phyloP scores from a whole-genome alignment of 2,329 filamentous ascomycete species.

The Colletotrichum truncatum region DNA sequence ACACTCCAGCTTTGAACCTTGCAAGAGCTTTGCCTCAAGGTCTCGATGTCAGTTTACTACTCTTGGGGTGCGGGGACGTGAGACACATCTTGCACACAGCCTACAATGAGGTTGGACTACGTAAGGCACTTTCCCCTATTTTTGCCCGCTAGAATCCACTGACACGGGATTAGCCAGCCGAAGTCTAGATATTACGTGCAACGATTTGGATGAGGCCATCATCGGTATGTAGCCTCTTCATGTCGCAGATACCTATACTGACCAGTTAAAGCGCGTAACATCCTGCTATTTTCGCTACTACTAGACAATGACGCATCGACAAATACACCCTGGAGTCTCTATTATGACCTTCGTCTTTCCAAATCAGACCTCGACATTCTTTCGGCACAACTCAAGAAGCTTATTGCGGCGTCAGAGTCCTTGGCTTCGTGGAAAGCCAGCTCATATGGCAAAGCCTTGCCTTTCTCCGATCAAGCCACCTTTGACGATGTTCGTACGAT shows the following conservation, averaged over 20 bases:
- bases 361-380: conserved; percentile 46
- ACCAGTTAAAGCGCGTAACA: conserved; percentile 58
- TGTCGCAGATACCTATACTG: neutral
- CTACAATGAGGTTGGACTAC: conserved; percentile 50
- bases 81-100: conserved; percentile 65
- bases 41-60: conserved; percentile 57
- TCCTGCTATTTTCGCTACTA: conserved; percentile 60
- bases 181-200: conserved; percentile 64
- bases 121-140: conserved; percentile 37
- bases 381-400: conserved; percentile 40
- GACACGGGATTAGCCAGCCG: conserved; percentile 40
- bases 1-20: conserved; percentile 62
- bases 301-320: conserved; percentile 43
- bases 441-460: conserved; percentile 53
- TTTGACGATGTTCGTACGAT: conserved; percentile 39
- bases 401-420: conserved; percentile 48
- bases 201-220: conserved; percentile 59
- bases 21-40: conserved; percentile 57
- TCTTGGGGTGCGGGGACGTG: conserved; percentile 65
- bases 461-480: conserved; percentile 59
- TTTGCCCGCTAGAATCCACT: conserved; percentile 32
- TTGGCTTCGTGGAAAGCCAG: conserved; percentile 53
- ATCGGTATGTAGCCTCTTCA: conserved; percentile 49
- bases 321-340: conserved; percentile 60
- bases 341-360: conserved; percentile 62